Evolutionary conservation across 2,329 filamentous ascomycete species (phyloP), one percentile per base, ranked within the genome.

Genomic region (Aspergillus caelatus): DNA sequence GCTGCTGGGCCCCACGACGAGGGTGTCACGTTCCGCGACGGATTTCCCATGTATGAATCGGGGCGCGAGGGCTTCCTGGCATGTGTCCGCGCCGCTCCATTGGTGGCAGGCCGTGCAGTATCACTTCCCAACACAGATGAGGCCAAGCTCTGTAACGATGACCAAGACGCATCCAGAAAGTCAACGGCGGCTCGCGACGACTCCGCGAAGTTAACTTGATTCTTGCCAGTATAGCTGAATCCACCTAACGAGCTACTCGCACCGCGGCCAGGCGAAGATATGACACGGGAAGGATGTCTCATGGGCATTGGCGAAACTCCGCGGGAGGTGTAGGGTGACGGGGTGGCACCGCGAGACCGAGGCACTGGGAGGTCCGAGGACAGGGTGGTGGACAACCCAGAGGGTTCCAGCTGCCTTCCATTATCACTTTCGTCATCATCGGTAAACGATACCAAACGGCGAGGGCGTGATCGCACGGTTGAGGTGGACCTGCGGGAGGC

Each of bases 121-220:
- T 81, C 79, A 56, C 74, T 79, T n/a, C 81, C 80, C 46, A 83
- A 61, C 32, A 83, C 73, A n/a, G 79, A 80, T 4, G 81, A 83
- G n/a, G 82, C 81, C 50, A 83, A 67, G 43, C 75, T 80, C 68
- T 82, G 80, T 54, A 83, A 70, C 19, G 81, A 83, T n/a, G 81
- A 80, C 81, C 81, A 84, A 5, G 80, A 78, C 30, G 79, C 77
- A 62, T 81, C 81, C 67, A 82, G 74, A 58, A 82, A 75, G 67
- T 78, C 75, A 54, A 75, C 64, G 26, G 74, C 69, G 53, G 69
- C 66, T 46, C 68, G 68, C 41, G 71, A 72, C 45, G 71, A 70
- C 11, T 73, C 67, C 30, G 71, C 60, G 34, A 73, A 65, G 10
- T 59, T 72, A 62, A 57, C 61, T 64, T 54, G 70, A 62, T 48